Evolutionary conservation across 2,329 filamentous ascomycete species (phyloP).

Genomic region (Aspergillus novofumigatus): DNA sequence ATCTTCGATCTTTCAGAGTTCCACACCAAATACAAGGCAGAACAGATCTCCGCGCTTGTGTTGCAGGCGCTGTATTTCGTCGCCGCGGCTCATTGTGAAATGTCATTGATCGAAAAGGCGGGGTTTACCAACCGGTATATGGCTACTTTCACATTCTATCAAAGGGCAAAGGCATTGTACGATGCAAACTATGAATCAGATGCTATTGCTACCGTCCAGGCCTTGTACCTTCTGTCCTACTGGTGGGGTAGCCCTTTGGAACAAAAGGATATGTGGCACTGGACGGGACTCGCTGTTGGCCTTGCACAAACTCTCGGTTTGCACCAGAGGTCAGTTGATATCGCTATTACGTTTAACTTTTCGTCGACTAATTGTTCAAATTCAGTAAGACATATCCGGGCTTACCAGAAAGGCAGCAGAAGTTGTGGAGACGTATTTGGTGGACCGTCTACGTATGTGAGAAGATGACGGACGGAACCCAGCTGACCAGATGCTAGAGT

Average conservation of each 20-base stretch:
- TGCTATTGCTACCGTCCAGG: constrained; percentile 5
- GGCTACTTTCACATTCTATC: constrained; percentile 2
- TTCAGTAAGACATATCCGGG: neutral
- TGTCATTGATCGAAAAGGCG: neutral
- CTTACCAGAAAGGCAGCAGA: neutral
- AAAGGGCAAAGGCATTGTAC: constrained; percentile 4
- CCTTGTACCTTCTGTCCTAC: neutral
- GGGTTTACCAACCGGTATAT: constrained; percentile 2
- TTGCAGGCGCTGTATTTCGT: neutral
- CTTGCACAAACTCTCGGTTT: constrained; percentile 6
- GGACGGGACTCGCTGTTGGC: constrained; percentile 2
- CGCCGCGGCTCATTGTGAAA: neutral
- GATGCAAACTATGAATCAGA: constrained; percentile 6
- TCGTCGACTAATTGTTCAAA: neutral
- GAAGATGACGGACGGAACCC: neutral
- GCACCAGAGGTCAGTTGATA: neutral
- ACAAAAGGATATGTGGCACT: constrained; percentile 10
- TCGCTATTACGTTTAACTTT: neutral
- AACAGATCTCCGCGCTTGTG: constrained; percentile 2
- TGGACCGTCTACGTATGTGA: neutral
- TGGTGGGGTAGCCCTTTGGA: constrained; percentile 8
- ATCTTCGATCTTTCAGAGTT: constrained; percentile 4
- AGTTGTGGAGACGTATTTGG: neutral
- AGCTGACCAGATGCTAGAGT: neutral
- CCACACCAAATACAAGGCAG: neutral